Conservation (phyloP, 2,329 filamentous ascomycete genomes). For the Rugonectria rugulosa region DNA sequence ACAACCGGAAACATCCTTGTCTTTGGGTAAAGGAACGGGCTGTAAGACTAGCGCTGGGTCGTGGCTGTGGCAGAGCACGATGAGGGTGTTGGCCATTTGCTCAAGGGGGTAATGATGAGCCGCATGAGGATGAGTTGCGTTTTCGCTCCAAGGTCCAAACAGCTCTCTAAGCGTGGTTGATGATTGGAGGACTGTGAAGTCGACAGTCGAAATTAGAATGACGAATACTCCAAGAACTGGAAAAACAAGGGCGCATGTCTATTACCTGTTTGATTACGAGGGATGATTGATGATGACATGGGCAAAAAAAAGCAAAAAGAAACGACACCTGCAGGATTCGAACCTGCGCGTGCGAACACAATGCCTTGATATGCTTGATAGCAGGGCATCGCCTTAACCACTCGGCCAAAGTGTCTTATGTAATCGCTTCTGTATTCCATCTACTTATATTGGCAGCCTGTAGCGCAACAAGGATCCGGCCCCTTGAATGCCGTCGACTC, state of each 20-base stretch:
- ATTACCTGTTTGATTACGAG: background rate
- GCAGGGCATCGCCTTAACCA: slow-evolving; percentile 18
- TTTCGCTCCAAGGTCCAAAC: too few relatives aligned
- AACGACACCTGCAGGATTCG: slow-evolving; percentile 16
- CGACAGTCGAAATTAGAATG: background rate
- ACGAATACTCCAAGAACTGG: background rate
- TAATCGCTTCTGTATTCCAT: background rate
- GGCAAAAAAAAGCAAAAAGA: background rate
- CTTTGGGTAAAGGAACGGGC: background rate
- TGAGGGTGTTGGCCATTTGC: too few relatives aligned
- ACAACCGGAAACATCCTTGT: background rate
- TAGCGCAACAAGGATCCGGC: too few relatives aligned
- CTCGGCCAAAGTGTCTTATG: slow-evolving; percentile 16
- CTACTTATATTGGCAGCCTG: background rate
- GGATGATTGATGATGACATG: background rate
- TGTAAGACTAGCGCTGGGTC: background rate
- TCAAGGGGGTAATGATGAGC: too few relatives aligned
- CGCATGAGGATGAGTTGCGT: too few relatives aligned
- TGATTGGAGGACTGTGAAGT: background rate
- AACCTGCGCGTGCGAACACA: slow-evolving; percentile 16
- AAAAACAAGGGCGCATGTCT: too few relatives aligned
- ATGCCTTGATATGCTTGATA: slow-evolving; percentile 16
- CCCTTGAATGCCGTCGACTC: too few relatives aligned
- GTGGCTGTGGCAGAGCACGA: background rate
- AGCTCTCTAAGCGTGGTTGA: too few relatives aligned